Evolutionary conservation across 805 yeast genomes (phyloP).

Genomic region (Saccharomycopsis lassenensis): DNA sequence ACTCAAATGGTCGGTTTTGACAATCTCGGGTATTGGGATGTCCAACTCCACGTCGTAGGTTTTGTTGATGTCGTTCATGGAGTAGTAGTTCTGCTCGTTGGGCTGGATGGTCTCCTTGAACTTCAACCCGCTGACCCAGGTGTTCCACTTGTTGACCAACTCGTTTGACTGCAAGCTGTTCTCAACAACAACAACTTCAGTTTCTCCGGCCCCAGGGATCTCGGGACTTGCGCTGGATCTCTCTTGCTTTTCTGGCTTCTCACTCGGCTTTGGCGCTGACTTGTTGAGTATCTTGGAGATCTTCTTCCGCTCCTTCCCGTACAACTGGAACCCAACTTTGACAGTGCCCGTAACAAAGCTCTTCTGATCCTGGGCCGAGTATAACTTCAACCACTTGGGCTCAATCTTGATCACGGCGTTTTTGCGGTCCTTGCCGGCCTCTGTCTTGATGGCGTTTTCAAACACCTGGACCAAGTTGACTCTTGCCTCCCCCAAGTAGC

Average conservation of each 20-base stretch:
- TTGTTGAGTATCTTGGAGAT: background rate
- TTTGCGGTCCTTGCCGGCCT: slow-evolving; percentile 7
- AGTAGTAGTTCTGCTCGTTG: slow-evolving; percentile 16
- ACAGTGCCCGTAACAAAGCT: slow-evolving; percentile 40
- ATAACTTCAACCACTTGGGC: slow-evolving; percentile 35
- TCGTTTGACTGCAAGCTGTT: too few species aligned
- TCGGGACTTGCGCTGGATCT: too few species aligned
- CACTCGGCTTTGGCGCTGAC: background rate
- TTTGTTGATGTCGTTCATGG: background rate
- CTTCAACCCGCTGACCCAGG: slow-evolving; percentile 8
- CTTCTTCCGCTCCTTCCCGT: slow-evolving; percentile 4
- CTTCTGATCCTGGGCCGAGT: slow-evolving; percentile 29
- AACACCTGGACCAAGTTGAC: slow-evolving; percentile 14
- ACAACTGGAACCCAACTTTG: slow-evolving; percentile 21
- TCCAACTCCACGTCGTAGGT: slow-evolving; percentile 1
- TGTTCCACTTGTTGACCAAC: slow-evolving; percentile 9
- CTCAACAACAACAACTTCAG: too few species aligned
- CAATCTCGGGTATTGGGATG: background rate
- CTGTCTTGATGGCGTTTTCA: slow-evolving; percentile 17
- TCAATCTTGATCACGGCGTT: slow-evolving; percentile 11
- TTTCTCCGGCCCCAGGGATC: too few species aligned
- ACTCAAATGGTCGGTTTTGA: background rate
- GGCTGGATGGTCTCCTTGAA: slow-evolving; percentile 10
- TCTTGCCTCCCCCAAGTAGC: slow-evolving; percentile 15
- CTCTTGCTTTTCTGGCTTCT: too few species aligned